These are phyloP conservation scores for Oldenlandia corymbosa DNA, from an alignment of 257 asterid species.

Conservation along the genomic window DNA sequence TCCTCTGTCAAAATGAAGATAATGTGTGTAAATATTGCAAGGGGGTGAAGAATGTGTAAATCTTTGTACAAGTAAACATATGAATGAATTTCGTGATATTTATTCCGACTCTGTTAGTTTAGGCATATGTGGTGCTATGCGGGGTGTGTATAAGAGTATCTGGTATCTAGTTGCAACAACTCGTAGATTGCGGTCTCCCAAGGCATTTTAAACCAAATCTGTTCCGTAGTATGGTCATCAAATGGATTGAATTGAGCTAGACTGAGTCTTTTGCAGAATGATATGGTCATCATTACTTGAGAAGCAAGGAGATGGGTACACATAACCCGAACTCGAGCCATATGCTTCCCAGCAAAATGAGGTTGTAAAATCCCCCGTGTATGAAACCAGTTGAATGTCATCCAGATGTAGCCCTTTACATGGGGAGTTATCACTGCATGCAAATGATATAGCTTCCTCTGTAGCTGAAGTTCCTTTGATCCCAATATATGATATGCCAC, in stretches of 20 bases:
- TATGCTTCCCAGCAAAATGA: conserved; percentile 80
- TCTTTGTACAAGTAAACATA: too few relatives aligned
- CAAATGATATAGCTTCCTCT: conserved; percentile 47
- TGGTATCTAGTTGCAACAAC: background rate
- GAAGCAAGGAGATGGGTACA: conserved; percentile 56
- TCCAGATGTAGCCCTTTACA: conserved; percentile 49
- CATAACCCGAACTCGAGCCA: conserved; percentile 47
- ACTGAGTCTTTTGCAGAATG: conserved; percentile 21
- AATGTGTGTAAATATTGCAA: too few relatives aligned
- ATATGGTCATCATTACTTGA: conserved; percentile 30
- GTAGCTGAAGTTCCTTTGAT: conserved; percentile 74
- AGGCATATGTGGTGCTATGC: background rate
- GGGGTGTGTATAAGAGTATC: background rate
- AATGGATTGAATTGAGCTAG: conserved; percentile 26
- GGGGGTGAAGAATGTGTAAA: too few relatives aligned
- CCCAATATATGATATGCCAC: conserved; percentile 32
- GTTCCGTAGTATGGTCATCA: background rate
- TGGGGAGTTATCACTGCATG: conserved; percentile 70
- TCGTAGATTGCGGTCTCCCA: background rate
- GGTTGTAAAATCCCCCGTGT: conserved; percentile 28
- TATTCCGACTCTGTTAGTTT: too few relatives aligned
- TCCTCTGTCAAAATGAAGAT: too few relatives aligned
- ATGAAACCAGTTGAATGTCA: conserved; percentile 40
- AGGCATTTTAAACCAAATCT: background rate
- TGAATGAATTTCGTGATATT: too few relatives aligned